These are phyloP conservation scores for Vitis rotundifolia DNA, from an alignment of 164 flowering plant genomes.

Conservation along the genomic window DNA sequence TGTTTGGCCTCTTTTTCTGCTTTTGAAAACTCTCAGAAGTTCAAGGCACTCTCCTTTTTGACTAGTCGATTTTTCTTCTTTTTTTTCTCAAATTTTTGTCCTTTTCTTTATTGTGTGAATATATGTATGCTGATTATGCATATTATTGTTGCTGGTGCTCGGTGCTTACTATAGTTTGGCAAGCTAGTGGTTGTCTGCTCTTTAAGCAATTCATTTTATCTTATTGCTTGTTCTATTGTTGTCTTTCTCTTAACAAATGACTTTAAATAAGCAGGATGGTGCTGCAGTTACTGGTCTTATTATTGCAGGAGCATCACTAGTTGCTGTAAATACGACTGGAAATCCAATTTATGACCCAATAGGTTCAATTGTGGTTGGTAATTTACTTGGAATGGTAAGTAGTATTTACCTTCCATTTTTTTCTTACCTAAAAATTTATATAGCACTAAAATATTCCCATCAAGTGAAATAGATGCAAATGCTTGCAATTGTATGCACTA, in stretches of 20 bases:
- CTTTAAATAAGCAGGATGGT: constrained; percentile 69
- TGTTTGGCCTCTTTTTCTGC: no score
- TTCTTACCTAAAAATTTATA: no score
- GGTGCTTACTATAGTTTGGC: no score
- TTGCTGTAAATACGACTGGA: constrained; percentile 86
- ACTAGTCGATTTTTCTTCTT: no score
- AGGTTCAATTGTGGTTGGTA: constrained; percentile 92
- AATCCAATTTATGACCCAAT: constrained; percentile 94
- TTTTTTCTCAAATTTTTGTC: no score
- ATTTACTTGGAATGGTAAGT: constrained; percentile 91
- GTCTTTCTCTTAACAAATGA: neutral
- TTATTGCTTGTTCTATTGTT: neutral
- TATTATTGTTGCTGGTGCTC: no score
- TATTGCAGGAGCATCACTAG: constrained; percentile 88
- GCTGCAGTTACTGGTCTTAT: constrained; percentile 96
- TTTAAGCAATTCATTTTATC: no score
- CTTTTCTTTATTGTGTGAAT: no score
- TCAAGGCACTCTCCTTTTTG: no score
- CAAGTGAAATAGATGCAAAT: neutral
- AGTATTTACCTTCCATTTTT: neutral
- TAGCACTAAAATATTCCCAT: neutral
- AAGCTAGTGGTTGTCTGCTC: no score
- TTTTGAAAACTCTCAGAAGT: no score
- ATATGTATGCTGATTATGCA: no score
- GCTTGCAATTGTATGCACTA: neutral